Conservation (phyloP, 257 asterid species). For the Penstemon davidsonii region DNA sequence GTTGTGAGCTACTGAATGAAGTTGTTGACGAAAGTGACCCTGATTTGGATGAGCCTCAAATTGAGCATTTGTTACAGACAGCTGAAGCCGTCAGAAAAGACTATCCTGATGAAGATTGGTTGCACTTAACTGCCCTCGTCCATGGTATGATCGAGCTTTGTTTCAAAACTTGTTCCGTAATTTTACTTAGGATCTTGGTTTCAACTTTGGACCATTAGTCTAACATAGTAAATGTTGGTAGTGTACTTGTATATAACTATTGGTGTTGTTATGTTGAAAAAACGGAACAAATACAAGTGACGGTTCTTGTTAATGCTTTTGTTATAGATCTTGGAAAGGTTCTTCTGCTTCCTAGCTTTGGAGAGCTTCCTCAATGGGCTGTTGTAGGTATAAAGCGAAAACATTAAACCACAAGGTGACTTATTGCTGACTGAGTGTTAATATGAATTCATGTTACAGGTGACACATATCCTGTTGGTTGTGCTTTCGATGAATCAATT, state of each 20-base stretch:
- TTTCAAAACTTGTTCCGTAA: neutral
- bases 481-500: constrained; percentile 74
- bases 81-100: constrained; percentile 92
- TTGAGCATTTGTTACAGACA: constrained; percentile 81
- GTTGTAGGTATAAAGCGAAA: constrained; percentile 59
- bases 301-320: neutral
- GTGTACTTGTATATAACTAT: too few relatives aligned
- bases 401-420: too few relatives aligned
- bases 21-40: constrained; percentile 91
- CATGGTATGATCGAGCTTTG: constrained; percentile 49
- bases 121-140: constrained; percentile 81
- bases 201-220: too few relatives aligned
- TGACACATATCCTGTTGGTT: constrained; percentile 89
- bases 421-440: neutral
- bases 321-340: constrained; percentile 84
- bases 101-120: constrained; percentile 83
- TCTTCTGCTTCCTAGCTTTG: constrained; percentile 70
- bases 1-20: constrained; percentile 76
- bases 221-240: too few relatives aligned
- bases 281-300: too few relatives aligned
- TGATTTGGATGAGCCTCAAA: constrained; percentile 90
- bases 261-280: neutral
- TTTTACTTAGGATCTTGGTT: neutral
- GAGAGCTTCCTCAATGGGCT: constrained; percentile 95
- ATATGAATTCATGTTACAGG: constrained; percentile 32